Evolutionary conservation across 371 early-diverging fungal genomes (phyloP), one percentile per base, ranked within the genome.

Genomic region (Mortierella sp.): DNA sequence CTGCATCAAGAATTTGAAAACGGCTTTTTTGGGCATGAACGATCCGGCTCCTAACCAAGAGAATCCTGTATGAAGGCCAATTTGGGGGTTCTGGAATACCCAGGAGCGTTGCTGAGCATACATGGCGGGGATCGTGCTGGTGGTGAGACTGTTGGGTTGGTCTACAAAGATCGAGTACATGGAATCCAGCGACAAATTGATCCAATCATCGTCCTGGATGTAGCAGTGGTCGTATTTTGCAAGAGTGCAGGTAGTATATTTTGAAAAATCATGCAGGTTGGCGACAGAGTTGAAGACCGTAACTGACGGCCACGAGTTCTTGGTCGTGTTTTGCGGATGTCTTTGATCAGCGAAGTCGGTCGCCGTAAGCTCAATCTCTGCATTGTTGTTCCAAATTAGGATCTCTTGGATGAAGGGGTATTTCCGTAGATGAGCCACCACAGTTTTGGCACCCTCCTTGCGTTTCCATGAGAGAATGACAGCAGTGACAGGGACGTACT

Each of bases 381-480:
- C 75, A 55, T 88, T 81, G 62, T 86, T 84, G 68, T 90, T 90
- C 78, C 90, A 87, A 60, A 91, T 86, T 37, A 86, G 84, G 18
- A 92, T 89, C 68, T 91, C 91, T 52, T 86, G 86, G 49, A 92
- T 86, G 70, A 88, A 92, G 3, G 90, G 89, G 69, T 90, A 91
- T 57, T 86, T 86, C 22, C 84, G 68, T 60, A 91, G 66, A 68
- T 89, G 88, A 24, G 87, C 84, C 2, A 90, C 86, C 9, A 87
- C 80, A 35, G 80, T 68, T 32, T 88, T 72, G 49, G 89, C 83
- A 26, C 87, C 84, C 47, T 87, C 86, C 37, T 84, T 84, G 40
- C 88, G 85, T 22, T 87, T 86, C 65, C 88, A 86, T 40, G 88
- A 84, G 55, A 88, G 70, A 8, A 91, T 57, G 4, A 91, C 85